phyloP scores from a whole-genome alignment of 2,329 filamentous ascomycete species.

The Cryphonectria parasitica region DNA sequence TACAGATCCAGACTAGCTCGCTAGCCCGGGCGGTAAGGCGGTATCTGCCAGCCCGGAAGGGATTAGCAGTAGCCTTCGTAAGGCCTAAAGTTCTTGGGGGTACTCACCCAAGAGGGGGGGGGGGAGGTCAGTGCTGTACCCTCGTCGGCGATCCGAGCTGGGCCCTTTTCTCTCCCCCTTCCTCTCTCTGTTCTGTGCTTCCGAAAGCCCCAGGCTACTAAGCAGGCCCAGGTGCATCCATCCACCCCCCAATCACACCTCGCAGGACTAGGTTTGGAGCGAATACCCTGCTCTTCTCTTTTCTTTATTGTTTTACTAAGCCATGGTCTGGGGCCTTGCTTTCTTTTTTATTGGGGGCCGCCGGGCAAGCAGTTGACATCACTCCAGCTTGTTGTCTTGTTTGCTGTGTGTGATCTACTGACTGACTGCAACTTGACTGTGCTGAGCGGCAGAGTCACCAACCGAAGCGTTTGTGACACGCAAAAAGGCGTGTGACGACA shows the following conservation, averaged over 20 bases:
- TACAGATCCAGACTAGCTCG: slow-evolving; percentile 48
- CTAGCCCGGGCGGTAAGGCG: slow-evolving; percentile 50
- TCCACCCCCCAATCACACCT: too few species aligned
- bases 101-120: too few species aligned
- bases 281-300: neutral
- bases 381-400: neutral
- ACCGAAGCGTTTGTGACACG: slow-evolving; percentile 4
- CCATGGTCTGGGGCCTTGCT: neutral
- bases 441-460: neutral
- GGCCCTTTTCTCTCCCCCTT: neutral
- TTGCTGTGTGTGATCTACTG: neutral
- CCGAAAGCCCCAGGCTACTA: neutral
- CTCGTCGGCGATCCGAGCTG: slow-evolving; percentile 1
- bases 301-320: neutral
- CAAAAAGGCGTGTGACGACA: slow-evolving; percentile 3
- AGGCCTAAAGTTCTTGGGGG: slow-evolving; percentile 3
- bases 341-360: neutral
- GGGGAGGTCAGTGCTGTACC: neutral
- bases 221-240: neutral
- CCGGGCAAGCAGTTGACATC: slow-evolving; percentile 5
- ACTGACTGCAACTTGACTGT: neutral
- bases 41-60: slow-evolving; percentile 9
- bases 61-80: slow-evolving; percentile 8
- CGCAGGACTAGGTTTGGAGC: neutral
- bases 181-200: too few species aligned